Percentiles rank a stretch among this genome's conserved stretches.
Evolutionary conservation across 139 green algal species (phyloP).

Genomic region (Chlamydomonas schloesseri): DNA sequence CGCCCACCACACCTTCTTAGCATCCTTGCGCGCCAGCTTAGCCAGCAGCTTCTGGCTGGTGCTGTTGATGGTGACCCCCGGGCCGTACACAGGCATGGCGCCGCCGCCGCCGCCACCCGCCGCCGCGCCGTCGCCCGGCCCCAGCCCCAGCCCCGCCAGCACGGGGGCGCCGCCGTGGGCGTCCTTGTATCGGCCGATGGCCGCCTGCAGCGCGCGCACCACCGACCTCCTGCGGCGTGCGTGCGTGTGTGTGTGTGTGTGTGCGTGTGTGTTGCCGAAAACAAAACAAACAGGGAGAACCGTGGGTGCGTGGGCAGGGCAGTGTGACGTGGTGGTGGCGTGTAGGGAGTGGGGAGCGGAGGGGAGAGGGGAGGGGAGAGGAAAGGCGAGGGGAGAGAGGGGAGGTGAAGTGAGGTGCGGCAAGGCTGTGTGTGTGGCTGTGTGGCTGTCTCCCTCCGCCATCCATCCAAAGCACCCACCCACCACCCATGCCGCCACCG

Average conservation of each 20-base stretch:
- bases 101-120: neutral
- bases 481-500: too few species aligned
- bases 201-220: neutral
- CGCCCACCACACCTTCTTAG: slow-evolving; percentile 45
- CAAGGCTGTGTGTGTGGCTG: too few species aligned
- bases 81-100: slow-evolving; percentile 50
- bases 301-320: too few species aligned
- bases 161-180: neutral
- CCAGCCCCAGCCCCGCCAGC: neutral
- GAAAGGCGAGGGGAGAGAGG: too few species aligned
- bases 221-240: neutral
- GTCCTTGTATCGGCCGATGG: slow-evolving; percentile 28
- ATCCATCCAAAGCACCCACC: too few species aligned
- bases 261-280: too few species aligned
- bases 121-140: neutral
- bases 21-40: slow-evolving; percentile 82
- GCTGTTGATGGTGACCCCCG: slow-evolving; percentile 63
- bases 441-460: too few species aligned
- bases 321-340: neutral
- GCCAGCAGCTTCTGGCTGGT: slow-evolving; percentile 71
- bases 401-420: too few species aligned
- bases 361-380: neutral
- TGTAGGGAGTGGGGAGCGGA: neutral
- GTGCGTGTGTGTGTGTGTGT: too few species aligned
- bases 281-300: too few species aligned